These are phyloP conservation scores for Rubroboletus pulcherrimus DNA, from an alignment of 768 basidiomycete species.

Conservation along the genomic window DNA sequence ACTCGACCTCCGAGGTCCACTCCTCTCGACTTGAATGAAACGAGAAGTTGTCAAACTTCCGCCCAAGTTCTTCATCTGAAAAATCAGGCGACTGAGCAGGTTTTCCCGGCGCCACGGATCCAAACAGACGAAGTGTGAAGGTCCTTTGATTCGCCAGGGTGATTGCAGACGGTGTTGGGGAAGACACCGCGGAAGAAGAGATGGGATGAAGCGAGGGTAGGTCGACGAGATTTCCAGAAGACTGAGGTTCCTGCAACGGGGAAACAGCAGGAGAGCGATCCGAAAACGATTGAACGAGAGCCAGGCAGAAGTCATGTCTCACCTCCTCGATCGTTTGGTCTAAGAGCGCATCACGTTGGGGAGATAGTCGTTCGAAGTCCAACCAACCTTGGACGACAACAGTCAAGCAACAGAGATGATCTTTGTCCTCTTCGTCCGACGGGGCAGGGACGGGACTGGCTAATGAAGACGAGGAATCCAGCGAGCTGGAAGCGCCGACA, in stretches of 20 bases:
- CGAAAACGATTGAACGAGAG: conserved; percentile 3
- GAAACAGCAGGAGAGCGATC: neutral
- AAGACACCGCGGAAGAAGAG: neutral
- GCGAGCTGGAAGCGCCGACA: neutral
- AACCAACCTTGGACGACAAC: conserved; percentile 4
- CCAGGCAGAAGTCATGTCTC: conserved; percentile 4
- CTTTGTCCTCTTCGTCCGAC: neutral
- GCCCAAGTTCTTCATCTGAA: conserved; percentile 5
- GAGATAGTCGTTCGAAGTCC: neutral
- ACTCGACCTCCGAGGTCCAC: conserved; percentile 8
- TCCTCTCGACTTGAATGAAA: conserved; percentile 5
- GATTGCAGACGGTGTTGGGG: neutral
- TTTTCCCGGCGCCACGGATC: neutral
- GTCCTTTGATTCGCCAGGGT: neutral
- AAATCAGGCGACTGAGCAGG: neutral
- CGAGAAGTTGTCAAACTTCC: conserved; percentile 8
- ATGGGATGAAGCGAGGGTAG: neutral
- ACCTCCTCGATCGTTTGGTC: neutral
- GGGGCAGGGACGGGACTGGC: neutral
- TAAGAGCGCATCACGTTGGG: neutral
- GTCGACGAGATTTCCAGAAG: neutral
- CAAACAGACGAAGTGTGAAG: neutral
- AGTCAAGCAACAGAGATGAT: neutral
- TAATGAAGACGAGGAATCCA: neutral
- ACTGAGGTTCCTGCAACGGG: neutral